Conservation (phyloP, 1,284 basidiomycete genomes). For the Xerocomus minutiporus region DNA sequence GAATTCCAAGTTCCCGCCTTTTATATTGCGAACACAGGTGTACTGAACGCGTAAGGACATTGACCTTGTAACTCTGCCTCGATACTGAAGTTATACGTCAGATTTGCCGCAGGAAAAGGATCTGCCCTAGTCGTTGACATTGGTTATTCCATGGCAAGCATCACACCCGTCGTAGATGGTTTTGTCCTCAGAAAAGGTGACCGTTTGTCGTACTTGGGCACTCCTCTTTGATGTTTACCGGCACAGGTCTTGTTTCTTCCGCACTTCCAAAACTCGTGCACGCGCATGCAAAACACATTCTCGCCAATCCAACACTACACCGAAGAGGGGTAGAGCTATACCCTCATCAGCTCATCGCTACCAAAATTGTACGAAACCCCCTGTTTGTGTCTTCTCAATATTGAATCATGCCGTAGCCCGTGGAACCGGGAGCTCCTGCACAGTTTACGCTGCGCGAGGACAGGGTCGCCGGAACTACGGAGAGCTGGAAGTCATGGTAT, state of each 20-base stretch:
- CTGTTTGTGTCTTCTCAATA: not conserved
- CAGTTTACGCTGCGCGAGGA: slow-evolving; percentile 71
- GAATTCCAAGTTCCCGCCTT: slow-evolving; percentile 93
- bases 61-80: slow-evolving; percentile 2
- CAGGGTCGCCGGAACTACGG: slow-evolving; percentile 67
- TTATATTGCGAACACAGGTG: slow-evolving; percentile 96
- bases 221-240: not conserved
- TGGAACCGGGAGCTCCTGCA: slow-evolving; percentile 56
- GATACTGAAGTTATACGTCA: slow-evolving; percentile 31
- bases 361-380: slow-evolving; percentile 48
- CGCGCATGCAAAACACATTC: slow-evolving; percentile 64
- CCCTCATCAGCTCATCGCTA: slow-evolving; percentile 86
- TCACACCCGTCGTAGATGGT: slow-evolving; percentile 95
- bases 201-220: slow-evolving; percentile 8
- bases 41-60: slow-evolving; percentile 80
- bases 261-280: slow-evolving; percentile 73
- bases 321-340: slow-evolving; percentile 60
- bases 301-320: slow-evolving; percentile 43
- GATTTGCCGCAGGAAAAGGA: slow-evolving; percentile 94
- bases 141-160: slow-evolving; percentile 83
- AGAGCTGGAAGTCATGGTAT: slow-evolving; percentile 80
- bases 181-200: slow-evolving; percentile 94
- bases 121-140: slow-evolving; percentile 94
- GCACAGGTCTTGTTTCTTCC: slow-evolving; percentile 64
- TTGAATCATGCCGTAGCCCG: slow-evolving; percentile 43